These are phyloP conservation scores for Hypoxylon sp. DNA, from an alignment of 2,329 filamentous ascomycete genomes.

Conservation along the genomic window DNA sequence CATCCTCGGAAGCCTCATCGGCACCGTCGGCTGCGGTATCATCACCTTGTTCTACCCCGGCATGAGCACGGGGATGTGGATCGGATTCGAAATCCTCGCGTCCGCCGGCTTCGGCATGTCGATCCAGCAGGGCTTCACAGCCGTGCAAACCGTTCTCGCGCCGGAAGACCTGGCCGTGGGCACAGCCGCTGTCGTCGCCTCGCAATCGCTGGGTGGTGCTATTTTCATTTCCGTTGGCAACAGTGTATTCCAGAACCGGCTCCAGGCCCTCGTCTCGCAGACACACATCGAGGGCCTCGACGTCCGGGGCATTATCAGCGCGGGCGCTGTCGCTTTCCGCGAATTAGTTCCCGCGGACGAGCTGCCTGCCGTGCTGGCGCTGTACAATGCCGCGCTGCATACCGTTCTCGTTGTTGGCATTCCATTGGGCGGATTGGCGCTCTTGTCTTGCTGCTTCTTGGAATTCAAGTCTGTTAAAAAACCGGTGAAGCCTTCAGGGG, in stretches of 20 bases:
- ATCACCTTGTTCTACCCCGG: conserved; percentile 55
- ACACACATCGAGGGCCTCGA: conserved; percentile 44
- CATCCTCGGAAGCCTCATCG: conserved; percentile 50
- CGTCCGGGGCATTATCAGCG: conserved; percentile 39
- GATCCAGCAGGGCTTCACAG: conserved; percentile 59
- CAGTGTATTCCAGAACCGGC: conserved; percentile 58
- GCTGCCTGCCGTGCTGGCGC: conserved; percentile 33
- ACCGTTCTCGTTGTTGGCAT: conserved; percentile 45
- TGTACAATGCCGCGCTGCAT: conserved; percentile 47
- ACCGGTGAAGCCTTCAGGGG: conserved; percentile 11
- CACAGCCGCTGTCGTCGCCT: conserved; percentile 60
- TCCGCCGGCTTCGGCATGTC: conserved; percentile 58
- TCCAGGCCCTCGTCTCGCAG: conserved; percentile 42
- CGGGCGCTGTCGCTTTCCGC: conserved; percentile 49
- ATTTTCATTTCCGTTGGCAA: conserved; percentile 64
- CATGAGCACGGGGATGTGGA: conserved; percentile 56
- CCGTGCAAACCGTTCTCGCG: conserved; percentile 59
- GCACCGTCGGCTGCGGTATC: conserved; percentile 57
- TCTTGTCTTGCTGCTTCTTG: conserved; percentile 45
- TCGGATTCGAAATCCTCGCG: conserved; percentile 55
- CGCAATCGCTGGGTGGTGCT: conserved; percentile 62
- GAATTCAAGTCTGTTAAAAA: conserved; percentile 50
- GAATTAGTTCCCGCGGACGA: conserved; percentile 42
- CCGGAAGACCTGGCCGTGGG: conserved; percentile 60
- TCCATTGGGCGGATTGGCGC: conserved; percentile 45